phyloP scores from a whole-genome alignment of 1,139 yeast species.

The Arxiozyma slooffiae region DNA sequence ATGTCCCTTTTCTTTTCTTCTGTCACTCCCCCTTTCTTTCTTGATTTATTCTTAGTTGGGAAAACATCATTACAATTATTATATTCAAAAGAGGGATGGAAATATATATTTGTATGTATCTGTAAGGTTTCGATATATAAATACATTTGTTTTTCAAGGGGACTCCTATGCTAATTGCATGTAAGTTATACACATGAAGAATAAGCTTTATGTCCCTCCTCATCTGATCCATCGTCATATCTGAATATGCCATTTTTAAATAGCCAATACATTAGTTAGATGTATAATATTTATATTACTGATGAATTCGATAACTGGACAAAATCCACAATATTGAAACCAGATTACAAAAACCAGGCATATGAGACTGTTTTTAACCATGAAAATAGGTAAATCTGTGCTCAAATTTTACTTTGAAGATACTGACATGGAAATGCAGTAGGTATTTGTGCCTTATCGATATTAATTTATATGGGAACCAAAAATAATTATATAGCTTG shows the following conservation, averaged over 20 bases:
- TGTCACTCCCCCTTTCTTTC: too few species aligned
- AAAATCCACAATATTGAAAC: conserved; percentile 47
- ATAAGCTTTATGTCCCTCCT: conserved; percentile 10
- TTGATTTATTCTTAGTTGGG: too few species aligned
- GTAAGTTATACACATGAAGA: neutral
- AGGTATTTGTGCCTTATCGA: conserved; percentile 36
- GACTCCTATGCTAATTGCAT: too few species aligned
- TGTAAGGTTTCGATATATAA: too few species aligned
- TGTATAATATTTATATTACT: conserved; percentile 48
- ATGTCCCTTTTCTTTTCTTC: too few species aligned
- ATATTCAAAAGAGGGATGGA: too few species aligned
- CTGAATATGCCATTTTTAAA: conserved; percentile 17
- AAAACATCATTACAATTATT: too few species aligned
- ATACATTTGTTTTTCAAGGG: too few species aligned
- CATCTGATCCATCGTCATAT: conserved; percentile 11
- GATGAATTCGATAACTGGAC: conserved; percentile 76
- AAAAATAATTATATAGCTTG: conserved; percentile 48
- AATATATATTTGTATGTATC: too few species aligned
- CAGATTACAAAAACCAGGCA: conserved; percentile 52
- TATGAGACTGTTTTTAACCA: conserved; percentile 51
- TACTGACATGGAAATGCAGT: conserved; percentile 61
- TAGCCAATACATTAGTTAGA: conserved; percentile 62
- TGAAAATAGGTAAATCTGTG: conserved; percentile 37
- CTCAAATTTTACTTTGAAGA: conserved; percentile 55
- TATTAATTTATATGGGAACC: conserved; percentile 45